phyloP scores from a whole-genome alignment of 1,284 basidiomycete genomes.

The Microbotryum silenes-acaulis region DNA sequence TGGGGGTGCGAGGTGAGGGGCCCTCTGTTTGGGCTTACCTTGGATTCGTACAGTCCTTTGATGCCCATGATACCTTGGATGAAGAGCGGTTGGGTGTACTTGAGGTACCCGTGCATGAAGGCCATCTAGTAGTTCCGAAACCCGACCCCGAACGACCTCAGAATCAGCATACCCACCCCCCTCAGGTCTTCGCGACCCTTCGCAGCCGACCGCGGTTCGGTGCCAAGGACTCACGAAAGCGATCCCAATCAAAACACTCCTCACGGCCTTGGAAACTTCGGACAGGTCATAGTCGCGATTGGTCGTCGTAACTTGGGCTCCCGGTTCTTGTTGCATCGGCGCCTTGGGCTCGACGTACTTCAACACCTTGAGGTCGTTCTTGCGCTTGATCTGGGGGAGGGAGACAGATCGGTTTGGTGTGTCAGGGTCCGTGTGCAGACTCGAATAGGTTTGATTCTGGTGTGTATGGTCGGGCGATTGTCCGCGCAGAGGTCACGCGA shows the following conservation, averaged over 20 bases:
- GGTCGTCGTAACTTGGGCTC: conserved; percentile 82
- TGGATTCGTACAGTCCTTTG: conserved; percentile 77
- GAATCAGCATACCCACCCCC: not conserved
- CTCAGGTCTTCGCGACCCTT: too few relatives aligned
- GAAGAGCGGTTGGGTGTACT: conserved; percentile 86
- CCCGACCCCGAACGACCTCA: not conserved
- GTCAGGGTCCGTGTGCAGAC: not conserved
- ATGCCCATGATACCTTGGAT: conserved; percentile 83
- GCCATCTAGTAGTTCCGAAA: conserved; percentile 27
- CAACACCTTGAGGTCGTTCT: conserved; percentile 90
- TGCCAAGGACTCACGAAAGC: conserved; percentile 35
- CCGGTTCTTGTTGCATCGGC: conserved; percentile 55
- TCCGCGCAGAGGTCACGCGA: too few relatives aligned
- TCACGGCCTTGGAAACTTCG: conserved; percentile 77
- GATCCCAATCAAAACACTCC: conserved; percentile 44
- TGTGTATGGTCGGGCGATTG: too few relatives aligned
- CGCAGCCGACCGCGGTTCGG: too few relatives aligned
- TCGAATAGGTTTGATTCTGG: too few relatives aligned
- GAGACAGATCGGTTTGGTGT: not conserved
- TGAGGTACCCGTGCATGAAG: conserved; percentile 77
- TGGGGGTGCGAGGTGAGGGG: not conserved
- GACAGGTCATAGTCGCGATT: conserved; percentile 85
- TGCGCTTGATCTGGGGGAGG: conserved; percentile 65
- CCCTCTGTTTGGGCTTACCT: conserved; percentile 42
- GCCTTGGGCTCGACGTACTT: conserved; percentile 63